These are phyloP conservation scores for Trichoderma sp. DNA, from an alignment of 2,329 filamentous ascomycete genomes.

Conservation along the genomic window DNA sequence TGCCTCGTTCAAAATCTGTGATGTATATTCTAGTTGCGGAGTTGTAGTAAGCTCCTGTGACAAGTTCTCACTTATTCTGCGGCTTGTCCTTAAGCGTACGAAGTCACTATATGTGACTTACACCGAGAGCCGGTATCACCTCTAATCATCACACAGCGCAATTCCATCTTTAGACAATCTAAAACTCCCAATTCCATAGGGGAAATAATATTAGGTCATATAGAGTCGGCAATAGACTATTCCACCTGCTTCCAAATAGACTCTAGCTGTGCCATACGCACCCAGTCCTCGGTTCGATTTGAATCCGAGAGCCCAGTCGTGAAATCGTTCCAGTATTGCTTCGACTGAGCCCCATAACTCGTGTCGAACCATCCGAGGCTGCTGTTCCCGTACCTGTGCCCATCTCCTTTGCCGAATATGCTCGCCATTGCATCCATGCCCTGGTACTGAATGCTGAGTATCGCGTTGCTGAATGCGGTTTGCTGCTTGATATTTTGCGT, in stretches of 20 bases:
- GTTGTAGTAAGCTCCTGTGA: neutral
- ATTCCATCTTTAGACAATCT: neutral
- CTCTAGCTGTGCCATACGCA: constrained; percentile 7
- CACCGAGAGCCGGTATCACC: neutral
- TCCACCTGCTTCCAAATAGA: constrained; percentile 11
- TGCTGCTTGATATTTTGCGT: neutral
- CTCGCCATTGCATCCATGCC: constrained; percentile 1
- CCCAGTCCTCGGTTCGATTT: neutral
- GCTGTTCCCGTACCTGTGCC: neutral
- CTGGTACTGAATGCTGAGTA: constrained; percentile 1
- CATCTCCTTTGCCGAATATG: neutral
- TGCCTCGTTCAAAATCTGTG: neutral
- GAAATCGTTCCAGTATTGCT: neutral
- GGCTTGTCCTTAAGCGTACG: neutral
- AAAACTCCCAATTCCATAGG: neutral
- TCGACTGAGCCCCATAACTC: neutral
- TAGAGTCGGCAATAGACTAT: neutral
- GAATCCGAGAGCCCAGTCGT: neutral
- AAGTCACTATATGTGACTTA: neutral
- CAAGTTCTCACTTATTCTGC: neutral
- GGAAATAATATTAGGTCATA: neutral
- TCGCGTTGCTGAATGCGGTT: neutral
- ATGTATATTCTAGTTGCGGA: neutral
- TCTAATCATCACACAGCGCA: neutral
- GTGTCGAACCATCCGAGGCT: constrained; percentile 5